Evolutionary conservation across 495 filamentous ascomycete species (phyloP).

Genomic region (Cercophora samala): DNA sequence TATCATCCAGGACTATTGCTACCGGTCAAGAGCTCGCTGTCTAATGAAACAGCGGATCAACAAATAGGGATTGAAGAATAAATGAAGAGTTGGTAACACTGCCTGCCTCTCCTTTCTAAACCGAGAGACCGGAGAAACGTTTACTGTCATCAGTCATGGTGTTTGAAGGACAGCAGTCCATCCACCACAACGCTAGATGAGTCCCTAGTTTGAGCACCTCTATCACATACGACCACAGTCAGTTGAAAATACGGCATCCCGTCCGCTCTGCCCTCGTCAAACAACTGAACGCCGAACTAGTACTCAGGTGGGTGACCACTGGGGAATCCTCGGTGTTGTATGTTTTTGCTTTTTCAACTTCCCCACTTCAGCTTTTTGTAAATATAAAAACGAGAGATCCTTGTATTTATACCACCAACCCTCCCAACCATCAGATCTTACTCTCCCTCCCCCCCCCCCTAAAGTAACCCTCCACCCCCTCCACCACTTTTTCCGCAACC

Average conservation of each 20-base stretch:
- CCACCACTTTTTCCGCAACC: conserved; percentile 41
- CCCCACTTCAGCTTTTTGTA: too few relatives aligned
- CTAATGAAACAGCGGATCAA: too few relatives aligned
- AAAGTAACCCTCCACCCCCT: conserved; percentile 31
- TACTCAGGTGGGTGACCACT: neutral
- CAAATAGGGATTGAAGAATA: too few relatives aligned
- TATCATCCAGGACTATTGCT: too few relatives aligned
- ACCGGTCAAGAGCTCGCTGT: too few relatives aligned
- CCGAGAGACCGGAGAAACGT: too few relatives aligned
- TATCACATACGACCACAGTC: neutral
- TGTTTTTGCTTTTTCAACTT: neutral
- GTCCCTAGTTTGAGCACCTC: too few relatives aligned
- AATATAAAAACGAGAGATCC: too few relatives aligned
- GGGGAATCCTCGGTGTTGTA: neutral
- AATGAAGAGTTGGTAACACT: too few relatives aligned
- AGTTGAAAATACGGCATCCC: neutral
- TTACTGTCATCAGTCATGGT: too few relatives aligned
- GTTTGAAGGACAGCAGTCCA: too few relatives aligned
- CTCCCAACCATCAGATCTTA: conserved; percentile 20
- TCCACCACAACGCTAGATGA: neutral
- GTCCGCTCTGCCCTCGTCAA: neutral
- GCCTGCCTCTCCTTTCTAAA: too few relatives aligned
- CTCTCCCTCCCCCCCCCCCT: conserved; percentile 6
- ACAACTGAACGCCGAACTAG: neutral
- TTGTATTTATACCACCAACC: neutral